Base-by-base conservation (phyloP, 768 basidiomycete genomes). In the Boletus barrowsii region DNA sequence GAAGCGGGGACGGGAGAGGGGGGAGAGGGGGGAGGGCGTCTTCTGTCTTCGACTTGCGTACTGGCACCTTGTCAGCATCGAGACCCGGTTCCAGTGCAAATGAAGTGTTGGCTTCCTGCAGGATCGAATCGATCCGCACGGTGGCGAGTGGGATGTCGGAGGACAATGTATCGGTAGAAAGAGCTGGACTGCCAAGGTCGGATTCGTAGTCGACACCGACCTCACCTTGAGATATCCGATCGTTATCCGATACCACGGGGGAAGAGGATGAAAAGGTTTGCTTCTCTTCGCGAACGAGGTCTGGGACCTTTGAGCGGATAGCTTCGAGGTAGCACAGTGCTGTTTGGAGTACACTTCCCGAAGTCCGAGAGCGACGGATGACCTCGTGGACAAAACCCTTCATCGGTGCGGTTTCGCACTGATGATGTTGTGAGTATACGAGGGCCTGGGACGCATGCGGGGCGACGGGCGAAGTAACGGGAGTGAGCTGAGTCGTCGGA, bases 281-380 rank as follows among this genome's bases (percentile, higher is more conserved):
- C 55, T 75, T 76, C 50, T 87, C 85, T 58, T 76, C 72, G 1
- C 60, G 70, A 45, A 82, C 73, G 10, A 91, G 74, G 43, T 85
- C 83, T 1, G 88, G 83, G 13, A 94, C 72, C 66, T 82, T 86
- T 26, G 75, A 66, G 6, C 90, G 85, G n/a, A 92, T 79, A 5
- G 88, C 90, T 69, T 93, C 90, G 13, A 95, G 74, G 66, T 94
- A 95, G 67, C 93, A 92, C 0, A 93, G 73, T 0, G 93, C 93
- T 0, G 91, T 89, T 67, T 95, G 92, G 9, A 96, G 78, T 4
- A 93, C 89, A 42, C 80, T 83, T 41, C 86, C 88, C 5, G 90
- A 88, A 0, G 92, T 94, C 44, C 90, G 82, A 13, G 90, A 93
- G 36, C 93, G 87, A 48, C 90, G 81, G 14, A 96, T 79, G 9